These are phyloP conservation scores for Citrus trifoliata DNA, from an alignment of 345 rosid species.

Conservation along the genomic window DNA sequence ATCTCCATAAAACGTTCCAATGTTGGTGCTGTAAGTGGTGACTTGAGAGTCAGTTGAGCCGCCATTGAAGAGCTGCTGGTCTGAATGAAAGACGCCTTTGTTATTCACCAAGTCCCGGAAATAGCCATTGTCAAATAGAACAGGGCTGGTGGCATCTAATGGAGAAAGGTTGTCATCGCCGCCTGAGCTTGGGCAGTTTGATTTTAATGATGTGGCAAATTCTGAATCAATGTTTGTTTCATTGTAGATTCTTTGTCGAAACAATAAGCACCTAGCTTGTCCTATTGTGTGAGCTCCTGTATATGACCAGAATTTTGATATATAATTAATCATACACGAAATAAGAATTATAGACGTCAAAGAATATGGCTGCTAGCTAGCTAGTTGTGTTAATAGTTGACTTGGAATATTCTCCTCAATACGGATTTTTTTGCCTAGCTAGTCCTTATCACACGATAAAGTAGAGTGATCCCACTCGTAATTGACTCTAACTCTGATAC, in stretches of 20 bases:
- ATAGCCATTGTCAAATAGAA: slow-evolving; percentile 26
- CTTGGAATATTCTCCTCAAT: no score
- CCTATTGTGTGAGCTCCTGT: slow-evolving; percentile 34
- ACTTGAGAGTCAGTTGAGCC: slow-evolving; percentile 27
- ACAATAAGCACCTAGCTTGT: slow-evolving; percentile 23
- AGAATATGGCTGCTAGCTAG: no score
- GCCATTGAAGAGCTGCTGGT: slow-evolving; percentile 29
- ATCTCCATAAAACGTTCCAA: slow-evolving; percentile 14
- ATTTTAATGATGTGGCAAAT: slow-evolving; percentile 21
- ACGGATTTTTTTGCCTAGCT: no score
- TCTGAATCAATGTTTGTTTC: slow-evolving; percentile 16
- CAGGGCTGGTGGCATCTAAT: slow-evolving; percentile 17
- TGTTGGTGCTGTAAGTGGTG: slow-evolving; percentile 11
- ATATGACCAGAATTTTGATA: not conserved
- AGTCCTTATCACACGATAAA: no score
- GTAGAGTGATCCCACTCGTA: no score
- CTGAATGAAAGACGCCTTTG: slow-evolving; percentile 33
- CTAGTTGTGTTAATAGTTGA: no score
- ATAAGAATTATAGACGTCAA: not conserved
- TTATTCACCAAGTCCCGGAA: slow-evolving; percentile 19
- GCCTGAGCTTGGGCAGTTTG: slow-evolving; percentile 22
- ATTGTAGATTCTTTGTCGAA: slow-evolving; percentile 17
- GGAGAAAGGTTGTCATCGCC: slow-evolving; percentile 19
- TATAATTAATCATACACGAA: not conserved
- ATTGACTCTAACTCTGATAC: no score